Evolutionary conservation across 2,329 filamentous ascomycete species (phyloP), one percentile per base, ranked within the genome.

Genomic region (Hypoxylon sp.): DNA sequence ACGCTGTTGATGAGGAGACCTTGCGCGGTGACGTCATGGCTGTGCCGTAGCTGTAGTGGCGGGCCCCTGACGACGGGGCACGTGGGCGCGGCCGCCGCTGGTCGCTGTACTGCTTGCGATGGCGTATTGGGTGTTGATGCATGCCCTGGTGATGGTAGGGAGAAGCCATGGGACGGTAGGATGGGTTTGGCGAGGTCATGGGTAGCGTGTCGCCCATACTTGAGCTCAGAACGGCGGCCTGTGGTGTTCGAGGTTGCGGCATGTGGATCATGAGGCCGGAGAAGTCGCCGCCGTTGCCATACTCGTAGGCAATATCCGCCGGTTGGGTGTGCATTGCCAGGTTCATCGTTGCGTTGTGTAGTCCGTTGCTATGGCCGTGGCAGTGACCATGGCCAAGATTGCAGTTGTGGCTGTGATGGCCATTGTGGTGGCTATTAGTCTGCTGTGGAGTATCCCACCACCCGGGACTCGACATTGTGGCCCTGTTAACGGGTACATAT

Each of bases 251-350:
- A 3, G 84, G 81, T 65, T 85, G 84, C 17, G 84, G 85, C 84
- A 86, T 85, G 71, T 87, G 83, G 64, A 88, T 85, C 83, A 86
- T 84, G 64, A 87, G 82, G 1, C 84, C 84, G 48, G 79, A 75
- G 59, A 82, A 65, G 35, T 78, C 78, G 6, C 70, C 57, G 48
- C 53, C 44, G 29, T 39, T 19, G 29, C 69, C 59, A 67, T 82
- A 83, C 48, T 83, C 81, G 62, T 82, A 84, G 0, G 80, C 73
- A 44, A 84, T 73, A 19, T 82, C 80, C 7, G 75, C 72, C 19
- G 82, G 81, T 46, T 82, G 81, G 13, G 75, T 76, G 62, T 83
- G 81, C 74, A 83, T 79, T 57, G 78, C 75, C 11, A 83, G 71
- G 69, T 83, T 82, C 52, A 81, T 74, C 31, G 76, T 77, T 17